Base-by-base conservation (phyloP, 2,329 filamentous ascomycete genomes). In the Rutstroemia sydowiana region DNA sequence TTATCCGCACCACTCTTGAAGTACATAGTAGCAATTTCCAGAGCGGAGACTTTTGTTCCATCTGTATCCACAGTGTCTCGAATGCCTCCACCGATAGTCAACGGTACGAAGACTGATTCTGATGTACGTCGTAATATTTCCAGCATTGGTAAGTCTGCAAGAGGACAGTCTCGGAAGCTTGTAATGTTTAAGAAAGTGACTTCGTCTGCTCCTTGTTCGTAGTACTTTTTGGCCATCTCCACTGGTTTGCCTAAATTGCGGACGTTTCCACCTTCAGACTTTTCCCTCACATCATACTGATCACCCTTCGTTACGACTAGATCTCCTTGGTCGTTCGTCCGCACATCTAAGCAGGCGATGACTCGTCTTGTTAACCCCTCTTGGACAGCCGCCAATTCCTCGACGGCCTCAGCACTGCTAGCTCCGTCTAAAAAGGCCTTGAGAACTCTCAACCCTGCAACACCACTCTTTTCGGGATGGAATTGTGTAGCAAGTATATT, bases 141-240 rank as follows among this genome's bases (percentile, higher is more conserved):
- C 47, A 98, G 82, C 93, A 98, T 98, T 7, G 93, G 93, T 3
- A 91, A 75, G 71, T 98, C 93, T 59, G 85, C 88, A 11, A 97
- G 71, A 7, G 93, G 93, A 59, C 90, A 95, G 73, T 97, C 93
- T 56, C 93, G 85, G 79, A 98, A 98, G 18, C 87, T 93, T 1
- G 92, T 98, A 66, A 98, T 98, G 76, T 98, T 98, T 60, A 98
- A 78, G 70, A 98, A 98, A 1, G 92, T 95, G 51, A 98, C 81
- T 71, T 98, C 93, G 70, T 98, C 93, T 11, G 93, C 91, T 54
- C 93, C 93, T 71, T 95, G 89, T 65, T 95, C 85, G 74, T 97
- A 98, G 75, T 98, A 98, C 64, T 81, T 83, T 70, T 82, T 82
- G 8, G 93, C 93, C 80, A 98, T 87, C 59, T 95, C 90, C 45